Evolutionary conservation across 371 early-diverging fungal genomes (phyloP).

Genomic region (Mucor ambiguus): DNA sequence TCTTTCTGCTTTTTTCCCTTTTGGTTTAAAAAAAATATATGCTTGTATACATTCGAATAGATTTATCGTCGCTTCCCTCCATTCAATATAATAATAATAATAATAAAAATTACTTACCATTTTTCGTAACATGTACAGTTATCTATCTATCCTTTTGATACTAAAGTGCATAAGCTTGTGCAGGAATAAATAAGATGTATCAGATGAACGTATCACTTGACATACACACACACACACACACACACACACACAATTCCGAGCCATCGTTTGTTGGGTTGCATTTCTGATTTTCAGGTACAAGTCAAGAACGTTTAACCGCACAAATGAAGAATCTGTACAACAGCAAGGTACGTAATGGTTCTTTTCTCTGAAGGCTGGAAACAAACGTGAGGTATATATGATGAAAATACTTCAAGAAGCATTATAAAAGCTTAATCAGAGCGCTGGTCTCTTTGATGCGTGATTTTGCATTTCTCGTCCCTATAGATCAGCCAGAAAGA

Average conservation of each 20-base stretch:
- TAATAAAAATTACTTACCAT: background rate
- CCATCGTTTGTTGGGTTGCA: background rate
- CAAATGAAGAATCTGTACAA: background rate
- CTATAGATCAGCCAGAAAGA: background rate
- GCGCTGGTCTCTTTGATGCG: background rate
- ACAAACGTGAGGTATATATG: background rate
- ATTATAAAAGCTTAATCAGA: background rate
- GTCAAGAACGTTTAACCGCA: background rate
- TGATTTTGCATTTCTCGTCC: background rate
- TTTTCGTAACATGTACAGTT: background rate
- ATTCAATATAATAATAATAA: background rate
- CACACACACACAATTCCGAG: background rate
- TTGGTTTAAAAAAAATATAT: background rate
- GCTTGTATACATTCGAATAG: background rate
- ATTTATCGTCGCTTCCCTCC: background rate
- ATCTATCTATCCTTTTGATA: background rate
- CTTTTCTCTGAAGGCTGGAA: background rate
- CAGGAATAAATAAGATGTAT: background rate
- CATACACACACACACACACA: background rate
- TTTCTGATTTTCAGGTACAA: background rate
- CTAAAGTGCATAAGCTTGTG: conserved; percentile 2
- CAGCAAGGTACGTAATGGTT: background rate
- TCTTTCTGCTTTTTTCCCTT: background rate
- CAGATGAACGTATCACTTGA: conserved; percentile 2
- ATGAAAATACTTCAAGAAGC: background rate